Evolutionary conservation across 441 rosid genomes (phyloP).

Genomic region (California macrophylla): DNA sequence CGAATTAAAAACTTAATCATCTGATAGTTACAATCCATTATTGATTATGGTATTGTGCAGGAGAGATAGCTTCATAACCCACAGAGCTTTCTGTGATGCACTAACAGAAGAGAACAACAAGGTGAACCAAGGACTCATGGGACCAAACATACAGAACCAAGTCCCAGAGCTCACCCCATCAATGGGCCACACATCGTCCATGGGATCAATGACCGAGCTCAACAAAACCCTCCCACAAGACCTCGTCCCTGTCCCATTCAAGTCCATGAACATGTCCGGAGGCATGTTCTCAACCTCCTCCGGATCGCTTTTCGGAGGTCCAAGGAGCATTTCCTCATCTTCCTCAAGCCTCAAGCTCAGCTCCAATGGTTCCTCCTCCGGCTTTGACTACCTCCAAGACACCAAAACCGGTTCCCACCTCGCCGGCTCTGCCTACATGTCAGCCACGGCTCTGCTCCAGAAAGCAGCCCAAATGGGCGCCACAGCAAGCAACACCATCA

Average conservation of each 20-base stretch:
- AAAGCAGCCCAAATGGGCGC: conserved; percentile 61
- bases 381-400: conserved; percentile 39
- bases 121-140: conserved; percentile 46
- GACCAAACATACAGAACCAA: conserved; percentile 24
- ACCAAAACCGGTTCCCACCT: conserved; percentile 26
- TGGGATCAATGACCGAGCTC: conserved; percentile 32
- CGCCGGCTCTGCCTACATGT: conserved; percentile 35
- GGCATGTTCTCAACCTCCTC: conserved; percentile 52
- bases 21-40: neutral
- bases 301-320: conserved; percentile 39
- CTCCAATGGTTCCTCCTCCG: conserved; percentile 34
- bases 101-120: conserved; percentile 51
- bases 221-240: conserved; percentile 42
- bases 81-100: conserved; percentile 58
- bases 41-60: conserved; percentile 23
- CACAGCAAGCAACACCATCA: conserved; percentile 47
- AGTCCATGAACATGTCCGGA: conserved; percentile 41
- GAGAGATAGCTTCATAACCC: conserved; percentile 53
- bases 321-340: conserved; percentile 33
- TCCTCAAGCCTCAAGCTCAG: conserved; percentile 52
- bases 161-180: conserved; percentile 35
- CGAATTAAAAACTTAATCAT: neutral
- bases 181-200: conserved; percentile 18
- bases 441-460: conserved; percentile 48
- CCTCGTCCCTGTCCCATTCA: conserved; percentile 43